Base-by-base conservation (phyloP, 2,329 filamentous ascomycete species). In the Orbilia blumenaviensis region DNA sequence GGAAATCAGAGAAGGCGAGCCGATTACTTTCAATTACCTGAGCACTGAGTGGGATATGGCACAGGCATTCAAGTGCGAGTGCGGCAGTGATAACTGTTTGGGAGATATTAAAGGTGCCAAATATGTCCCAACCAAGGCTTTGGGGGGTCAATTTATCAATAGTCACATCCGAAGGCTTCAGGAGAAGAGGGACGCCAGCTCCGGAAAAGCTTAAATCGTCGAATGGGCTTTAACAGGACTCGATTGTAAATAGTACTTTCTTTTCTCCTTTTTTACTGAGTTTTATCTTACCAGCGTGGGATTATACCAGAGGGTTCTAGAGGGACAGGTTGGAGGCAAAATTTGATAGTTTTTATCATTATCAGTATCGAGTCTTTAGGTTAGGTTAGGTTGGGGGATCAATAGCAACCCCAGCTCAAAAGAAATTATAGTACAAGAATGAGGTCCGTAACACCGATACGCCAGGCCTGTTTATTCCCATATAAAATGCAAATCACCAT, bases 11-110 rank as follows among this genome's bases (percentile, higher is more conserved):
- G 81, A 83, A 2, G 87, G 87, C 56, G 86, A 90, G 74, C 88
- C 90, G 80, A 84, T 90, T 52, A 89, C 88, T 81, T 92, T 92
- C 84, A 92, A 92, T 83, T 92, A 92, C 80, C 90, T 90, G 2
- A 91, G 89, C 64, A 92, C 90, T 0, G 90, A 92, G 83, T 92
- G 89, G 89, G 80, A 85, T 80, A 92, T 92, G 90, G 88, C 88
- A 32, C 90, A 92, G 84, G 86, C 89, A 2, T 92, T 92, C 81
- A 83, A 87, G 74, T 92, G 90, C 81, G 84, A 87, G 73, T 92
- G 90, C 81, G 85, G 85, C 77, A 85, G 84, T 3, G 78, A 84
- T 0, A 83, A 84, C 18, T 92, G 90, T 83, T 85, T 86, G 62
- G 89, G 89, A 14, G 85, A 82, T 78, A 91, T 92, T 78, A 82